Evolutionary conservation across 2,329 filamentous ascomycete species (phyloP).

Genomic region (Clarireedia paspali): DNA sequence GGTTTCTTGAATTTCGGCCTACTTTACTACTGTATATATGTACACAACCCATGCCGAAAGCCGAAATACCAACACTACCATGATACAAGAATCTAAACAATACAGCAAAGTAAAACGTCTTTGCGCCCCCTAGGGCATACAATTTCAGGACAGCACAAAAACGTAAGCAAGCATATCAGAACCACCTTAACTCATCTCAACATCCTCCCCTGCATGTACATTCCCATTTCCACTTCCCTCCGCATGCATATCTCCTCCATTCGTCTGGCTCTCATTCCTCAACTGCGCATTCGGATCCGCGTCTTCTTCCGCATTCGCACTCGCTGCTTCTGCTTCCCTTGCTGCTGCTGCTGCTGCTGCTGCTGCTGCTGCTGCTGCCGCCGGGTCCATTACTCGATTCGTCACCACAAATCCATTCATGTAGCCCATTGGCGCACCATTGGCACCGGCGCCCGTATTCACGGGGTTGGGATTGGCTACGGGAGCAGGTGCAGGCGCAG

Average conservation of each 20-base stretch:
- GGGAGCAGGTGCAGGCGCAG: not conserved
- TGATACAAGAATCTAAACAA: not conserved
- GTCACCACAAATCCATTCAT: not conserved
- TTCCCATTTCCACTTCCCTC: not conserved
- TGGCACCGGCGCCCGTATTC: slow-evolving; percentile 4
- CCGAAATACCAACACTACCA: not conserved
- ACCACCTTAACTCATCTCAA: slow-evolving; percentile 23
- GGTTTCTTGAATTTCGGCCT: not conserved
- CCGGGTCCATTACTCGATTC: not conserved
- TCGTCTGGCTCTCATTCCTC: slow-evolving; percentile 23
- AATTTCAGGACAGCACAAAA: not conserved
- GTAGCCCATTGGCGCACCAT: slow-evolving; percentile 30
- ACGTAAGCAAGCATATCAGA: not conserved
- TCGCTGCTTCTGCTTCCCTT: slow-evolving; percentile 22
- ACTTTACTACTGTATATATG: not conserved
- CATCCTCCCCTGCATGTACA: slow-evolving; percentile 14
- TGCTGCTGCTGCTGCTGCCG: slow-evolving; percentile 36
- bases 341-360: slow-evolving; percentile 39
- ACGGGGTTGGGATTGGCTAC: not conserved
- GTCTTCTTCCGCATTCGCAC: slow-evolving; percentile 15
- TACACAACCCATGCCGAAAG: not conserved
- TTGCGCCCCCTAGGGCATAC: no score
- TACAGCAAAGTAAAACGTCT: not conserved
- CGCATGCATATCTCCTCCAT: not conserved
- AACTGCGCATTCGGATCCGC: slow-evolving; percentile 28